Evolutionary conservation across 768 basidiomycete species (phyloP).

Genomic region (Pleurotus giganteus): DNA sequence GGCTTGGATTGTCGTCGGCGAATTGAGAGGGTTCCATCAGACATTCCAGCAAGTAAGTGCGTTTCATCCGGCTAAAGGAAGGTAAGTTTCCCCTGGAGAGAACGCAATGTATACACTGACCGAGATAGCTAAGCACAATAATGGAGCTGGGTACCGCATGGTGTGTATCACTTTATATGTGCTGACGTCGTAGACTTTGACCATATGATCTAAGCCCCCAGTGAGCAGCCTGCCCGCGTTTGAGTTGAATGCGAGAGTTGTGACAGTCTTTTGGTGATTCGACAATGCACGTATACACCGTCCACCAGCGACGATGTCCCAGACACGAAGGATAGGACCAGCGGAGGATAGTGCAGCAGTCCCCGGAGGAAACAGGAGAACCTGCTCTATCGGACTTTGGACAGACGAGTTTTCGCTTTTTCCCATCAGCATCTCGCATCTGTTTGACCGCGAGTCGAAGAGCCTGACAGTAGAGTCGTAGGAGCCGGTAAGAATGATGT

Average conservation of each 20-base stretch:
- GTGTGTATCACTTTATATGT: conserved; percentile 96
- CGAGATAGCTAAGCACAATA: conserved; percentile 88
- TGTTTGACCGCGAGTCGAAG: conserved; percentile 82
- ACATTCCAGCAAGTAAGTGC: conserved; percentile 96
- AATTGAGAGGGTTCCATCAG: conserved; percentile 97
- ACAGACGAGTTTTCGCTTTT: conserved; percentile 30
- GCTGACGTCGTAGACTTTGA: conserved; percentile 96
- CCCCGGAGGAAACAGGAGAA: conserved; percentile 88
- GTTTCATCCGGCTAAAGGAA: conserved; percentile 86
- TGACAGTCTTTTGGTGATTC: conserved; percentile 98
- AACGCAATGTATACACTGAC: conserved; percentile 42
- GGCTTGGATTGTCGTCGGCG: conserved; percentile 81
- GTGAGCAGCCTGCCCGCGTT: conserved; percentile 78
- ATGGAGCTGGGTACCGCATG: conserved; percentile 94
- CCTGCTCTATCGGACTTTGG: conserved; percentile 82
- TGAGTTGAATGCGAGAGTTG: conserved; percentile 79
- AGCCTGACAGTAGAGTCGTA: conserved; percentile 91
- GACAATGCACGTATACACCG: conserved; percentile 88
- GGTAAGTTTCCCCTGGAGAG: neutral
- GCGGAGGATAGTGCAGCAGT: conserved; percentile 83
- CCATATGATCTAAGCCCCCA: conserved; percentile 94
- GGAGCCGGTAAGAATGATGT: conserved; percentile 87
- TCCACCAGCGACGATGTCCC: conserved; percentile 93
- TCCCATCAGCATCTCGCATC: conserved; percentile 83
- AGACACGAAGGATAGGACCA: conserved; percentile 89